Base-by-base conservation (phyloP, 441 rosid genomes). In the Erysimum pusillum region DNA sequence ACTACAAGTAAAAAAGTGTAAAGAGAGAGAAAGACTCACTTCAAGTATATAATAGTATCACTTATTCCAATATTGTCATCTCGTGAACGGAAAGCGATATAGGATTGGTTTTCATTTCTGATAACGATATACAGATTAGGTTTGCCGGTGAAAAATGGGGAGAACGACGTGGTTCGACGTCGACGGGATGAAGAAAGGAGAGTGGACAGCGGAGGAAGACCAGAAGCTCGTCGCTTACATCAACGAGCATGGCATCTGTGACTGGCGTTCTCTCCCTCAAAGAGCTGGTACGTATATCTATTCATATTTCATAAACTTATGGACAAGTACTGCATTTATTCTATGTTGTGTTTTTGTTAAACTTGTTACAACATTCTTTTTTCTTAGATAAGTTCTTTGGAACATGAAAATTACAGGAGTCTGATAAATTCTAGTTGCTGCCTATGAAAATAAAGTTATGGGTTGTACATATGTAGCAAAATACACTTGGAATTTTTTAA, bases 101-200 rank as follows among this genome's bases (percentile, higher is more conserved):
- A n/a, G 20, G 31, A 13, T 22, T 56, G 59, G 31, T 35, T 4
- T 14, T 0, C 35, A 1, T 34, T 34, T 10, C 14, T 15, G 28
- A 35, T 17, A 17, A 59, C 44, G n/a, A 59, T 53, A 53, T n/a
- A n/a, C 9, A 17, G 31, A 9, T 59, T 59, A 2, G 44, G 44
- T 61, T 67, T 32, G 66, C 22, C 66, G 7, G 73, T 20, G 45
- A 28, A 58, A 66, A 35, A 86, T 83, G 90, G 88, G 85, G 15
- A 57, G 87, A 52, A 76, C 82, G 22, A 81, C 84, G 13, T 78
- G 83, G 77, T 78, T 74, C 57, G 84, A 83, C 18, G 83, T 71
- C 36, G 77, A 60, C 31, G 88, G 87, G 25, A 69, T 76, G 34
- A 87, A 81, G 84, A 87, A 74, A 78, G 90, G 90, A n/a, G 84